Evolutionary conservation across 331 rosid genomes (phyloP).

Genomic region (Rhamnella rubrinervis): DNA sequence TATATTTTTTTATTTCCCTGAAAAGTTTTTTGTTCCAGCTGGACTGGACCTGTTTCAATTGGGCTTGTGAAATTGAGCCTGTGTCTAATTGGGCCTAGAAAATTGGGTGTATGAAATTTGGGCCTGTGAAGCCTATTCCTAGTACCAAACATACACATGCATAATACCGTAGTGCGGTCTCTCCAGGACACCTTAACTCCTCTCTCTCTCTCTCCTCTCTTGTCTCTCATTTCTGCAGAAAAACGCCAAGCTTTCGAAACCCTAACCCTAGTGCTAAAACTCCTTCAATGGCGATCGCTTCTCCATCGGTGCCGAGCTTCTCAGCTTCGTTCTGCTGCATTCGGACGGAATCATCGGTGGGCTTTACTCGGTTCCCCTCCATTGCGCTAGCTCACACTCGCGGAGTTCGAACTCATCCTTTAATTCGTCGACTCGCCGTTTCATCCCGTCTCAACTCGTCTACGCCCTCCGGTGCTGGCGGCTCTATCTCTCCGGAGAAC

Average conservation of each 20-base stretch:
- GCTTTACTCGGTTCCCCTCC: constrained; percentile 31
- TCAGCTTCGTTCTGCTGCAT: constrained; percentile 53
- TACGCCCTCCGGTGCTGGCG: constrained; percentile 30
- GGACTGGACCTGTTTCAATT: too few species aligned
- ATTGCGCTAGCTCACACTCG: constrained; percentile 19
- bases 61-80: too few species aligned
- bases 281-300: constrained; percentile 57
- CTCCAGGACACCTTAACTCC: too few species aligned
- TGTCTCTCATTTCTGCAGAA: too few species aligned
- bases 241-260: constrained; percentile 12
- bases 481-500: constrained; percentile 42
- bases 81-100: too few species aligned
- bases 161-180: too few species aligned
- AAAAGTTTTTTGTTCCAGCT: too few species aligned
- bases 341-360: constrained; percentile 25
- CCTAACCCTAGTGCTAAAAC: constrained; percentile 22
- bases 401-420: constrained; percentile 10
- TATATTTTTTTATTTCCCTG: too few species aligned
- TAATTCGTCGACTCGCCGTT: constrained; percentile 13
- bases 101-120: too few species aligned
- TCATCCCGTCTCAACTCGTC: constrained; percentile 39
- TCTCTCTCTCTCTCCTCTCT: too few species aligned
- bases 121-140: too few species aligned
- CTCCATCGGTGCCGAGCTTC: constrained; percentile 57
- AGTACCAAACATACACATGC: too few species aligned